Percentiles rank a stretch among this genome's conserved stretches.
phyloP scores from a whole-genome alignment of 176 grass and related monocot genomes.

The Carex littledalei region DNA sequence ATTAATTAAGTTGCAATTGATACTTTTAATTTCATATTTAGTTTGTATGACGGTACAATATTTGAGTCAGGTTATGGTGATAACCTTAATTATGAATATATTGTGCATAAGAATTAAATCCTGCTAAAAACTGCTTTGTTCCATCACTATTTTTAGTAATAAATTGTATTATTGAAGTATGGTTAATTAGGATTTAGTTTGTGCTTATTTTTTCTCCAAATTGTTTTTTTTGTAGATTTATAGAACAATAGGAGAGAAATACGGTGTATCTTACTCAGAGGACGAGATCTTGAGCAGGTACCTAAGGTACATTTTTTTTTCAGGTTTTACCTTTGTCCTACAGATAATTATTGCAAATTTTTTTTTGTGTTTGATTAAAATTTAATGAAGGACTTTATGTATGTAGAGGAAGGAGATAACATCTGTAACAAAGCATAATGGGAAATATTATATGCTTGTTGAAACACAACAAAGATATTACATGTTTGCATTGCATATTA shows the following conservation, averaged over 20 bases:
- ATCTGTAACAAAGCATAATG: conserved; percentile 23
- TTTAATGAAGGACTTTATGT: not conserved
- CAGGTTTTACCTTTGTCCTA: not conserved
- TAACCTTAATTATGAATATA: not conserved
- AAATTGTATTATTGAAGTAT: not conserved
- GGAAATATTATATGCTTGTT: not conserved
- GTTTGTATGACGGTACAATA: too few relatives aligned
- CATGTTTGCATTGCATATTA: not conserved
- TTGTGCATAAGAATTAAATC: not conserved
- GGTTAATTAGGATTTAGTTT: not conserved
- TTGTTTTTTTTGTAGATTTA: conserved; percentile 50
- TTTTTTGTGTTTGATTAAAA: not conserved
- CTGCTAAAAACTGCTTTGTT: not conserved
- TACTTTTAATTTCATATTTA: not conserved
- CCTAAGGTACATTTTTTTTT: too few relatives aligned
- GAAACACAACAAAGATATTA: not conserved
- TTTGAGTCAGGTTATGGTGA: too few relatives aligned
- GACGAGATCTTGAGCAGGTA: conserved; percentile 81
- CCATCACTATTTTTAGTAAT: not conserved
- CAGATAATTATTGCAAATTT: not conserved
- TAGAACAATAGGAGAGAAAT: conserved; percentile 72
- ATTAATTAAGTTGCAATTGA: too few relatives aligned
- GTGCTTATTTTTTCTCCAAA: not conserved
- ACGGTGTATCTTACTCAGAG: conserved; percentile 81
- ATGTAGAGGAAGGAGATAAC: not conserved